A percentile compares a stretch with the other conserved stretches of the same genome.
phyloP scores from a whole-genome alignment of 768 basidiomycete genomes.

The Termitomyces titanicus region DNA sequence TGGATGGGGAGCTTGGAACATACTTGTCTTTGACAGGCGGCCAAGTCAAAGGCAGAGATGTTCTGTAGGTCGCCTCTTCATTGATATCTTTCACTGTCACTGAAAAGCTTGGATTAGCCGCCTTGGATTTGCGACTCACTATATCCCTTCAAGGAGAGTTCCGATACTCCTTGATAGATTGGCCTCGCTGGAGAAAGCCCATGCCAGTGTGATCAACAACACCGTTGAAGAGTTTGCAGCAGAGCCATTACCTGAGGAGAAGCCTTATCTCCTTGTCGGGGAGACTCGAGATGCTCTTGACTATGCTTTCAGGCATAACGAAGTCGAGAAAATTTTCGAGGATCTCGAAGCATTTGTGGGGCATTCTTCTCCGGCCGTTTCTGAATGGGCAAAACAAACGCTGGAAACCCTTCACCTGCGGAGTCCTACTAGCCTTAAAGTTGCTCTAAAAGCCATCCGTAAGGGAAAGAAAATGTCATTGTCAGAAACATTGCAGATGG shows the following conservation, averaged over 20 bases:
- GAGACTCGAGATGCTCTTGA: slow-evolving; percentile 76
- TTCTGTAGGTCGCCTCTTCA: slow-evolving; percentile 59
- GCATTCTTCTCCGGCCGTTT: slow-evolving; percentile 42
- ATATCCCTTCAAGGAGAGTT: slow-evolving; percentile 72
- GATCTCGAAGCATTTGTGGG: slow-evolving; percentile 44
- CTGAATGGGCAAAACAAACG: slow-evolving; percentile 74
- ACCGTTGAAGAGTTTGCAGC: slow-evolving; percentile 73
- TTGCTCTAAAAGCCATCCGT: slow-evolving; percentile 79
- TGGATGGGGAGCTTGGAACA: slow-evolving; percentile 93
- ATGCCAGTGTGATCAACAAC: slow-evolving; percentile 36
- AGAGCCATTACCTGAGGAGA: slow-evolving; percentile 59
- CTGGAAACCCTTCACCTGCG: slow-evolving; percentile 57
- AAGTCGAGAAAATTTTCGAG: slow-evolving; percentile 68
- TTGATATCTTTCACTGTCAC: not conserved
- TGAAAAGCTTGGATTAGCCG: slow-evolving; percentile 47
- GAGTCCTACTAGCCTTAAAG: slow-evolving; percentile 91
- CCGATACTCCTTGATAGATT: slow-evolving; percentile 69
- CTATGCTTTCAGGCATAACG: slow-evolving; percentile 63
- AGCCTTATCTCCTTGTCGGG: slow-evolving; percentile 51
- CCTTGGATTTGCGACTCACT: slow-evolving; percentile 93
- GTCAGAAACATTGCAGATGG: slow-evolving; percentile 72
- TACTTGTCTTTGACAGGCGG: slow-evolving; percentile 88
- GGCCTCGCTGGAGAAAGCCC: slow-evolving; percentile 48
- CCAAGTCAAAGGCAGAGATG: slow-evolving; percentile 69
- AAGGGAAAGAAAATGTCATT: slow-evolving; percentile 63